phyloP scores from a whole-genome alignment of 768 basidiomycete species.

The Termitomyces sp. region DNA sequence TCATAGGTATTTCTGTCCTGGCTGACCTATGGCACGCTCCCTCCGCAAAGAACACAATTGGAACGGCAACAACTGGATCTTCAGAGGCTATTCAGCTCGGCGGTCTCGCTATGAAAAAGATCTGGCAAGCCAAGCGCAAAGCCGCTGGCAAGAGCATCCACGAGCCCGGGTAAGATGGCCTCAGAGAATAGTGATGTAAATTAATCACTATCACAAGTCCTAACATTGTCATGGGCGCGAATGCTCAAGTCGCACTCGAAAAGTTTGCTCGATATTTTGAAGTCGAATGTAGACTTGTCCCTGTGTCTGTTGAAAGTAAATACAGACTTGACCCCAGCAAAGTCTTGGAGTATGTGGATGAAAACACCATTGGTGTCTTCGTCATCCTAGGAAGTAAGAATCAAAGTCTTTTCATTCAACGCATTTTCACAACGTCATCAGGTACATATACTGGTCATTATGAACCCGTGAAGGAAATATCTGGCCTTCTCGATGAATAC shows the following conservation, averaged over 20 bases:
- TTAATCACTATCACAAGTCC: constrained; percentile 30
- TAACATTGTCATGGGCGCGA: constrained; percentile 64
- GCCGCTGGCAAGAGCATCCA: constrained; percentile 66
- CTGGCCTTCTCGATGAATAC: constrained; percentile 62
- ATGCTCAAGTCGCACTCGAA: constrained; percentile 68
- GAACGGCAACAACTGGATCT: constrained; percentile 67
- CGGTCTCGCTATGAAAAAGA: constrained; percentile 70
- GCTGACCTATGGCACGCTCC: constrained; percentile 70
- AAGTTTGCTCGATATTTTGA: constrained; percentile 72
- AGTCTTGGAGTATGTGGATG: constrained; percentile 62
- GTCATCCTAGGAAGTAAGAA: constrained; percentile 39
- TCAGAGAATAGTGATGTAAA: not conserved
- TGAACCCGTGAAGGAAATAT: constrained; percentile 85
- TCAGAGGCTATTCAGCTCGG: constrained; percentile 71
- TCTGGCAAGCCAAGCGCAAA: constrained; percentile 66
- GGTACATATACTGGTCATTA: constrained; percentile 63
- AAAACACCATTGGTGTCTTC: constrained; percentile 70
- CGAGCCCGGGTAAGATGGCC: constrained; percentile 54
- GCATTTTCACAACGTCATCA: constrained; percentile 42
- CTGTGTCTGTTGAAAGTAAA: constrained; percentile 43
- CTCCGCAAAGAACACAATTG: constrained; percentile 54
- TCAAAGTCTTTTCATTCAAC: constrained; percentile 23
- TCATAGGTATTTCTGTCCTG: constrained; percentile 38
- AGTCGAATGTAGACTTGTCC: constrained; percentile 55
- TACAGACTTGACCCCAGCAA: constrained; percentile 56